A percentile compares a stretch with the other conserved stretches of the same genome.
Conservation (phyloP, 23 red algal species). For the Pyropia yezoensis region DNA sequence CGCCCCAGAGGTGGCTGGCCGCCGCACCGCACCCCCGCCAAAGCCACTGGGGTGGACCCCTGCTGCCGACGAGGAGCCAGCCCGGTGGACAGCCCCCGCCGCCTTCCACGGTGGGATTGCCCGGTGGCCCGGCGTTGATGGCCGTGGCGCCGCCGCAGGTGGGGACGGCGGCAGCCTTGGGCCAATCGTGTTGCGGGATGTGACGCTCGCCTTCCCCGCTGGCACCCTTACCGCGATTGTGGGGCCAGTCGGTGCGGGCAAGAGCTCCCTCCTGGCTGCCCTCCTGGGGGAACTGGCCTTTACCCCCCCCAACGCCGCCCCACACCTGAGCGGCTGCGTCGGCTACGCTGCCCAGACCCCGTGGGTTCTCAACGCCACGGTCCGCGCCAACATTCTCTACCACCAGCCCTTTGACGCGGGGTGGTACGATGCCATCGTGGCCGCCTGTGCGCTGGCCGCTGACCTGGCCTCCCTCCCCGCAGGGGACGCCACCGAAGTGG, state of each 20-base stretch:
- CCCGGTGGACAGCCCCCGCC: no score
- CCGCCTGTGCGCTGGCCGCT: slow-evolving; percentile 15
- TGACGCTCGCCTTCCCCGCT: slow-evolving; percentile 26
- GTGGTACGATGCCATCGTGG: slow-evolving; percentile 23
- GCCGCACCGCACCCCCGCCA: background rate
- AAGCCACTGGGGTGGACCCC: background rate
- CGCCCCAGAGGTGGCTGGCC: slow-evolving; percentile 19
- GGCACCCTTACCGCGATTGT: slow-evolving; percentile 55
- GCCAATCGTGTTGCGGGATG: slow-evolving; percentile 17
- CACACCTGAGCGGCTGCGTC: background rate
- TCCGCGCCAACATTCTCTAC: slow-evolving; percentile 76
- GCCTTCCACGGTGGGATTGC: background rate
- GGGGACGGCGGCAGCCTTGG: slow-evolving; percentile 1
- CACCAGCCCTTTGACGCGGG: slow-evolving; percentile 35
- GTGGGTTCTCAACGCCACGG: slow-evolving; percentile 71
- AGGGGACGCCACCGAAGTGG: slow-evolving; percentile 71
- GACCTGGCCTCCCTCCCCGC: slow-evolving; percentile 61
- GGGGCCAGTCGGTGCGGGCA: slow-evolving; percentile 65
- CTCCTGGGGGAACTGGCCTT: slow-evolving; percentile 70
- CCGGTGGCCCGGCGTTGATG: background rate
- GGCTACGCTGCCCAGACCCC: slow-evolving; percentile 66
- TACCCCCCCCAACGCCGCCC: background rate
- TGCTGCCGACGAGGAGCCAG: background rate
- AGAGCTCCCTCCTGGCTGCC: slow-evolving; percentile 66
- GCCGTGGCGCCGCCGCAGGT: background rate